Conservation (phyloP, 495 filamentous ascomycete species). For the Penicillium cinerascens region DNA sequence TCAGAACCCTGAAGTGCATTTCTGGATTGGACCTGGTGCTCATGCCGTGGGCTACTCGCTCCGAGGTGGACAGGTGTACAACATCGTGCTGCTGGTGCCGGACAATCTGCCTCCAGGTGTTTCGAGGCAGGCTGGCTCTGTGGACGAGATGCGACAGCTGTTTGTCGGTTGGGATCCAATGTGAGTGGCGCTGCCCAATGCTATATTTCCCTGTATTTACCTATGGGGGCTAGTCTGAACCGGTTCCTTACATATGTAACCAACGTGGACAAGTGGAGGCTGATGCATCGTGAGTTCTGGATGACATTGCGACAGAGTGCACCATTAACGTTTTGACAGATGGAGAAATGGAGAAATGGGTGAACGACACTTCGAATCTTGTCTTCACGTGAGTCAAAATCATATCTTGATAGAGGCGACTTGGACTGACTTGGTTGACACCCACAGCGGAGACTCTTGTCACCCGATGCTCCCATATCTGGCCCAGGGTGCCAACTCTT, state of each 20-base stretch:
- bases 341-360: conserved; percentile 36
- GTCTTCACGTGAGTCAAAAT: conserved; percentile 30
- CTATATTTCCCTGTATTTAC: not conserved
- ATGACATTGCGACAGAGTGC: not conserved
- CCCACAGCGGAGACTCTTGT: conserved; percentile 56
- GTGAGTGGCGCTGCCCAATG: conserved; percentile 8
- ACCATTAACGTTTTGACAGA: conserved; percentile 15
- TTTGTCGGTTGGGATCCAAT: conserved; percentile 60
- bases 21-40: conserved; percentile 66
- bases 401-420: not conserved
- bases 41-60: conserved; percentile 67
- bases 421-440: not conserved
- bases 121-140: conserved; percentile 49
- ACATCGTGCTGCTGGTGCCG: conserved; percentile 66
- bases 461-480: conserved; percentile 69
- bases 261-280: conserved; percentile 57
- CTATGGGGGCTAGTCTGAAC: conserved; percentile 21
- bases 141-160: conserved; percentile 63
- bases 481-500: conserved; percentile 53
- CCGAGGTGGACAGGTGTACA: conserved; percentile 58
- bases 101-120: conserved; percentile 61
- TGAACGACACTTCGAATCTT: conserved; percentile 35
- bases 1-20: conserved; percentile 58
- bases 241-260: conserved; percentile 34
- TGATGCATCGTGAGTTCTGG: conserved; percentile 52